Evolutionary conservation across 2,329 filamentous ascomycete species (phyloP).

Genomic region (Acephala macrosclerotiorum): DNA sequence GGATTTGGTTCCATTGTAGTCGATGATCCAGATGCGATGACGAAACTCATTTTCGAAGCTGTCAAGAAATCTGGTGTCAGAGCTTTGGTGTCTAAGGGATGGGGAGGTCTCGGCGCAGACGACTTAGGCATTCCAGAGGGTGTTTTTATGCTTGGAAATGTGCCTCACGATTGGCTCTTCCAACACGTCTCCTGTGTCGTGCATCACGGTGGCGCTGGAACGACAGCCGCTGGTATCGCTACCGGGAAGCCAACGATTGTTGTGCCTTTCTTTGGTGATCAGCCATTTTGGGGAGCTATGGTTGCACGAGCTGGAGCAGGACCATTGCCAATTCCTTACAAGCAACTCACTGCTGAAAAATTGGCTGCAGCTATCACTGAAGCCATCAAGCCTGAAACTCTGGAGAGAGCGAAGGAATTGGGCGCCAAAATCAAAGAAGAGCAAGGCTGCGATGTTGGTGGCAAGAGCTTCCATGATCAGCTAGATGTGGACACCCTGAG

Average conservation of each 20-base stretch:
- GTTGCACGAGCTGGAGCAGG: slow-evolving; percentile 76
- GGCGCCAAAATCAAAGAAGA: slow-evolving; percentile 73
- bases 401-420: slow-evolving; percentile 55
- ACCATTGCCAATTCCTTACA: slow-evolving; percentile 73
- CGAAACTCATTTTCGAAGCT: slow-evolving; percentile 75
- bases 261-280: slow-evolving; percentile 87
- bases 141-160: slow-evolving; percentile 84
- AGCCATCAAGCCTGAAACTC: slow-evolving; percentile 66
- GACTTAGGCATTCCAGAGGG: slow-evolving; percentile 73
- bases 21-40: slow-evolving; percentile 76
- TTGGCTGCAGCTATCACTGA: slow-evolving; percentile 69
- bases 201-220: slow-evolving; percentile 88
- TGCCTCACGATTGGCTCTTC: slow-evolving; percentile 91
- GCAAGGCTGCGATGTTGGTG: slow-evolving; percentile 67
- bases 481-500: slow-evolving; percentile 71
- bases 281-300: slow-evolving; percentile 85
- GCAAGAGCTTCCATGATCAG: slow-evolving; percentile 74
- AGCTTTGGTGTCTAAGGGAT: slow-evolving; percentile 85
- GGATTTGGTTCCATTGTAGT: slow-evolving; percentile 87
- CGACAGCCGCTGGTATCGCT: slow-evolving; percentile 85
- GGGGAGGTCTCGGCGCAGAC: slow-evolving; percentile 83
- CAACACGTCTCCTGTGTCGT: slow-evolving; percentile 81
- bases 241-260: slow-evolving; percentile 82
- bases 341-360: slow-evolving; percentile 69
- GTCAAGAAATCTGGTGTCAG: slow-evolving; percentile 72